A percentile compares a stretch with the other conserved stretches of the same genome.
Evolutionary conservation across 495 filamentous ascomycete genomes (phyloP).

Genomic region (Glutinoglossum americanum): DNA sequence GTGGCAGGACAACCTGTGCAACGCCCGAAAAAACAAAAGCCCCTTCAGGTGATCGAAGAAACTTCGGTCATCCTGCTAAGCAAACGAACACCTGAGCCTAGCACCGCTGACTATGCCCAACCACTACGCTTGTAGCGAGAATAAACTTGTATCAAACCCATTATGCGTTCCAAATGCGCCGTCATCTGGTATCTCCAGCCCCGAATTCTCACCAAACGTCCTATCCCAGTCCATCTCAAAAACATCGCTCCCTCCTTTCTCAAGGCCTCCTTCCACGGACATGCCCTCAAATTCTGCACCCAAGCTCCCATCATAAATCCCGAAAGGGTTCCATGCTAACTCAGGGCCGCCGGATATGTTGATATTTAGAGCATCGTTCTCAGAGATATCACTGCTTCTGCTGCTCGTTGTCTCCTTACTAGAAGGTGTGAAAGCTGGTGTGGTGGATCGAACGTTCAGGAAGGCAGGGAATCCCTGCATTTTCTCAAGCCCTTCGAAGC

Average conservation of each 20-base stretch:
- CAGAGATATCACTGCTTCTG: constrained; percentile 3
- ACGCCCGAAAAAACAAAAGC: background rate
- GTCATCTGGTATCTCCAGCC: background rate
- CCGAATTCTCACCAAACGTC: constrained; percentile 3
- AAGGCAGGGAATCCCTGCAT: background rate
- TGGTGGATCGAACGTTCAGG: constrained; percentile 1
- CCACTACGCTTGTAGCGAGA: background rate
- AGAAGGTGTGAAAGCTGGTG: constrained; percentile 2
- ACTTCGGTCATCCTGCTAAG: background rate
- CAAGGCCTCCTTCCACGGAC: background rate
- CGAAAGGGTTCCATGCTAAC: constrained; percentile 1
- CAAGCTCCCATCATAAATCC: background rate
- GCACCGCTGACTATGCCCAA: background rate
- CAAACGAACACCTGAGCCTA: background rate
- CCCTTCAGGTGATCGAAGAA: no score
- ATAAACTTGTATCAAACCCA: background rate
- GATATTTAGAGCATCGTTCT: constrained; percentile 4
- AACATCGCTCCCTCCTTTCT: background rate
- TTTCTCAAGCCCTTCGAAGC: constrained; percentile 3
- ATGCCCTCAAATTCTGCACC: background rate
- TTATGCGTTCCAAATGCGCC: background rate
- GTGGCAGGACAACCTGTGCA: no score
- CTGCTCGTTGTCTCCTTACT: constrained; percentile 1
- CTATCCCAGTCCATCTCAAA: constrained; percentile 4
- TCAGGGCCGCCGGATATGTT: background rate